Evolutionary conservation across 768 basidiomycete genomes (phyloP), one percentile per base, ranked within the genome.

Genomic region (Tricholoma saponaceum): DNA sequence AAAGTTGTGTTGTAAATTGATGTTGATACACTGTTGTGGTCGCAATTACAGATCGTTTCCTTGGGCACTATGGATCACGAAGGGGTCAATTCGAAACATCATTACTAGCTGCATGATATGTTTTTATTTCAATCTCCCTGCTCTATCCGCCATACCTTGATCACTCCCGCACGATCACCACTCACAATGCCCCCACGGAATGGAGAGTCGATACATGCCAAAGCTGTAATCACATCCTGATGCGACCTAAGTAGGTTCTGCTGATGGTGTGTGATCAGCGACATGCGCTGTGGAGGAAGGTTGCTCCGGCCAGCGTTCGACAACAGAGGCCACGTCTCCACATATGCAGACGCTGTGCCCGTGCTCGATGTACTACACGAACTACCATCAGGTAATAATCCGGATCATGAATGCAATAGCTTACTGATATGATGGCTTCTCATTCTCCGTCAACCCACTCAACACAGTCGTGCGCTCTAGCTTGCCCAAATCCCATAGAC

Each of bases 101-200:
- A 28, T 28, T 28, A 28, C 28, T 28, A 28, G n/a, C n/a, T n/a
- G n/a, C n/a, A 59, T 32, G 12, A 32, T 32, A 32, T 5, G 3
- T 32, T 10, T 32, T 10, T 32, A 32, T 8, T 43, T 55, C 62
- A 73, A 30, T 82, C 81, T 4, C 76, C 69, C 46, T 74, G 66
- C 20, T 91, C 90, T 20, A 90, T 82, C 57, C 86, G 79, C 89
- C 90, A 98, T 0, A 97, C 89, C 70, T 97, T 98, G 62, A 98
- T 81, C 18, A 87, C 86, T 3, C 97, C 97, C 20, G 87, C 80
- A 49, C 92, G 80, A 69, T 98, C 96, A 1, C 90, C 96, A 60
- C 89, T 94, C n/a, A 98, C 83, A 47, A 97, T 82, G 1, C 93
- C 91, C 23, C 93, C 94, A 55, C 91, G 82, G 73, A 98, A 98